A percentile compares a stretch with the other conserved stretches of the same genome.
These are phyloP conservation scores for Gymnopilus dilepis DNA, from an alignment of 768 basidiomycete genomes.

Conservation along the genomic window DNA sequence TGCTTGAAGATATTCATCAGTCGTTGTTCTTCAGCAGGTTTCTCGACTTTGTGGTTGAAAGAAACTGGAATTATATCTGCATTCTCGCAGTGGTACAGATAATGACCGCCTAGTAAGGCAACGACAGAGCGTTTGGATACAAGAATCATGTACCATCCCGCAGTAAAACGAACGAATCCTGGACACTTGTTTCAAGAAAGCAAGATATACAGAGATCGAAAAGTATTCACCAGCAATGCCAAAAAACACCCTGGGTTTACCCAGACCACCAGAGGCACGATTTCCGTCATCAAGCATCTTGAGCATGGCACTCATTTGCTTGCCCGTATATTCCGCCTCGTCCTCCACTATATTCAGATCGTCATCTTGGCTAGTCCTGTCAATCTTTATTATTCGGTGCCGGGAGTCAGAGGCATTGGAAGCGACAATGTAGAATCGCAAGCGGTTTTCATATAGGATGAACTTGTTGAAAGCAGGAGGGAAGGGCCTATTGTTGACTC, in stretches of 20 bases:
- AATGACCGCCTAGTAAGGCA: slow-evolving; percentile 93
- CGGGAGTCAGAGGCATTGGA: slow-evolving; percentile 88
- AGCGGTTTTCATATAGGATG: slow-evolving; percentile 90
- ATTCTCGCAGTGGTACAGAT: slow-evolving; percentile 94
- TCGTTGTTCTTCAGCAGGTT: slow-evolving; percentile 87
- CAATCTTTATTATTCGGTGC: slow-evolving; percentile 93
- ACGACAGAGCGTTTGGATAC: slow-evolving; percentile 92
- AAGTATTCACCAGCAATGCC: slow-evolving; percentile 75
- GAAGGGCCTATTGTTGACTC: slow-evolving; percentile 5
- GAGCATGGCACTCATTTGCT: slow-evolving; percentile 88
- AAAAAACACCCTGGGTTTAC: slow-evolving; percentile 78
- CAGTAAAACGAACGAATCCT: slow-evolving; percentile 95
- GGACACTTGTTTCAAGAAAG: background rate
- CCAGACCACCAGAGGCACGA: slow-evolving; percentile 84
- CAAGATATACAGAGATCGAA: too few species aligned
- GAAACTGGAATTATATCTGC: slow-evolving; percentile 83
- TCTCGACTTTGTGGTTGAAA: slow-evolving; percentile 83
- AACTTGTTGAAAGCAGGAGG: slow-evolving; percentile 75
- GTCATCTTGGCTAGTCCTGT: slow-evolving; percentile 79
- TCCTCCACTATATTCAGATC: slow-evolving; percentile 85
- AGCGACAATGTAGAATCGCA: slow-evolving; percentile 90
- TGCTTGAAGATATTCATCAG: slow-evolving; percentile 92
- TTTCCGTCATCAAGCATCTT: slow-evolving; percentile 98
- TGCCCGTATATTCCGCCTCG: slow-evolving; percentile 84
- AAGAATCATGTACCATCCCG: slow-evolving; percentile 94